Evolutionary conservation across 768 basidiomycete species (phyloP).

Genomic region (Lentinula sp.): DNA sequence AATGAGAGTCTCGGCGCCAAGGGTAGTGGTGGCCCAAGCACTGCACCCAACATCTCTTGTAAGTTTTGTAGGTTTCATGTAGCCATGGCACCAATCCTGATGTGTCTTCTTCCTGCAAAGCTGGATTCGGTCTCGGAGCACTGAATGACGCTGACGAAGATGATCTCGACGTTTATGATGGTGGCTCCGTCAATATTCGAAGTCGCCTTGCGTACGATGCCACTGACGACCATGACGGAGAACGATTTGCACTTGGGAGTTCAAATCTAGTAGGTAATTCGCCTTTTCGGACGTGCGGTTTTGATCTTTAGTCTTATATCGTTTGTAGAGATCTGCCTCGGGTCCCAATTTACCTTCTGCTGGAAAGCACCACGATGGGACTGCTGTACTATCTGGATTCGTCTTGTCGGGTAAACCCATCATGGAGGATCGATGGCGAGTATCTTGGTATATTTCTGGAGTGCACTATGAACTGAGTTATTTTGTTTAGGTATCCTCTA

Average conservation of each 20-base stretch:
- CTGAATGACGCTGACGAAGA: conserved; percentile 94
- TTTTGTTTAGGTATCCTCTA: conserved; percentile 62
- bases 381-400: conserved; percentile 72
- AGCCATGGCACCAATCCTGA: not conserved
- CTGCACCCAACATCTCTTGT: conserved; percentile 58
- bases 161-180: conserved; percentile 80
- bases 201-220: conserved; percentile 62
- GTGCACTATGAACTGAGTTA: not conserved
- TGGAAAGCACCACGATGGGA: conserved; percentile 68
- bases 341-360: conserved; percentile 10
- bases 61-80: conserved; percentile 9
- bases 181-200: conserved; percentile 24
- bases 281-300: not conserved
- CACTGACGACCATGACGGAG: conserved; percentile 59
- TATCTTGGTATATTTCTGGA: conserved; percentile 4
- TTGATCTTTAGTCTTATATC: conserved; percentile 15
- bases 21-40: conserved; percentile 7
- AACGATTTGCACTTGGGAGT: conserved; percentile 38
- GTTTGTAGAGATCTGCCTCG: conserved; percentile 25
- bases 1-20: conserved; percentile 49
- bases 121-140: conserved; percentile 85
- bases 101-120: conserved; percentile 23
- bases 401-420: conserved; percentile 60
- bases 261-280: conserved; percentile 14
- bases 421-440: conserved; percentile 64